Percentiles rank a stretch among this genome's conserved stretches.
Conservation (phyloP, 768 basidiomycete genomes). For the Boletus pseudopeckii region DNA sequence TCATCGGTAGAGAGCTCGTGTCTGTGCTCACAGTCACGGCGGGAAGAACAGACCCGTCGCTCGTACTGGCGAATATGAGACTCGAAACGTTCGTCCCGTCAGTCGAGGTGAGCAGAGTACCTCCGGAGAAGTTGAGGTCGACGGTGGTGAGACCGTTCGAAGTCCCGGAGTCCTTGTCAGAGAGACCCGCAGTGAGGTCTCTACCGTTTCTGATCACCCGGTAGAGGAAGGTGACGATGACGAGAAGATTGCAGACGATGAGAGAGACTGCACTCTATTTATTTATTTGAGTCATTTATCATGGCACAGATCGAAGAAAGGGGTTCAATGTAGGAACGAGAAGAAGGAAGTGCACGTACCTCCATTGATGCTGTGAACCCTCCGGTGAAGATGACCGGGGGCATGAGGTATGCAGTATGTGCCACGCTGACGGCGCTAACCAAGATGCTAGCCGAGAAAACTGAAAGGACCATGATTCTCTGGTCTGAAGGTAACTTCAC, state of each 20-base stretch:
- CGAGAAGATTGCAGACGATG: slow-evolving; percentile 41
- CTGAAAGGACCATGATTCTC: slow-evolving; percentile 39
- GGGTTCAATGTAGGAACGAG: background rate
- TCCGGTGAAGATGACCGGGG: slow-evolving; percentile 11
- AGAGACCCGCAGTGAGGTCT: slow-evolving; percentile 9
- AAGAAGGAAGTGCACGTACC: slow-evolving; percentile 23
- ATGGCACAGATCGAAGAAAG: background rate
- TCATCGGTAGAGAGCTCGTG: background rate
- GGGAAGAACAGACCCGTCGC: background rate
- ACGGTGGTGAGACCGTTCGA: slow-evolving; percentile 25
- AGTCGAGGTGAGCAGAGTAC: background rate
- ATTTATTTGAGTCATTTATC: background rate
- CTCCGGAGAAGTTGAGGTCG: slow-evolving; percentile 17
- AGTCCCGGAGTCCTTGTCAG: background rate
- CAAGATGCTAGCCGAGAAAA: slow-evolving; percentile 53
- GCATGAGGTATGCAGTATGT: slow-evolving; percentile 42
- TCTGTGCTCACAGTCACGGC: background rate
- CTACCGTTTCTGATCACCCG: slow-evolving; percentile 10
- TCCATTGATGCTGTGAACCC: slow-evolving; percentile 40
- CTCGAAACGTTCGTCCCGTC: slow-evolving; percentile 8
- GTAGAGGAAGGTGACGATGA: slow-evolving; percentile 36
- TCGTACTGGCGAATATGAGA: background rate
- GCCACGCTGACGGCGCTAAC: slow-evolving; percentile 45
- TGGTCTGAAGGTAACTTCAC: slow-evolving; percentile 40
- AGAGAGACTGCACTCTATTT: slow-evolving; percentile 36